Evolutionary conservation across 1,284 basidiomycete species (phyloP).

Genomic region (Stygiomarasmius scandens): DNA sequence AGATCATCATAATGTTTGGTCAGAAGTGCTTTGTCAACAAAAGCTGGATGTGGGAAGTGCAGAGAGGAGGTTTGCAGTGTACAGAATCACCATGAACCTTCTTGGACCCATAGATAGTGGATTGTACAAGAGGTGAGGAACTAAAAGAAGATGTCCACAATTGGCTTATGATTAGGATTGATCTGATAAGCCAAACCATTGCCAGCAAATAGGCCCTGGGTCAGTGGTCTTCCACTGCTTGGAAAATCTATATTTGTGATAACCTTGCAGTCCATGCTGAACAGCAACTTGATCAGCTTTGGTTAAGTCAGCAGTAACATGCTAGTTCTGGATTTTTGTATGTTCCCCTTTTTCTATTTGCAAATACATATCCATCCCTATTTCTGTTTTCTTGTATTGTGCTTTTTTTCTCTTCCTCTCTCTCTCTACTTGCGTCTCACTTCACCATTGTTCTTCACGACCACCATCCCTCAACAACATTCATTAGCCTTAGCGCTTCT

Average conservation of each 20-base stretch:
- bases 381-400: no score
- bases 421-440: no score
- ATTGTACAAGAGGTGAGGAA: conserved; percentile 16
- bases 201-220: conserved; percentile 38
- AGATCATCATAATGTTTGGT: conserved; percentile 23
- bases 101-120: conserved; percentile 16
- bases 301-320: no score
- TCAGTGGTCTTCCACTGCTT: conserved; percentile 38
- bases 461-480: no score
- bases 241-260: conserved; percentile 37
- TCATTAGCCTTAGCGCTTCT: no score
- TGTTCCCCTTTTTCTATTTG: no score
- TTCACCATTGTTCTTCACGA: no score
- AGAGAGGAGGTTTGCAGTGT: conserved; percentile 22
- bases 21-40: conserved; percentile 8
- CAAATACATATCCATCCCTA: no score
- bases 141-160: conserved; percentile 19
- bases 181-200: no score
- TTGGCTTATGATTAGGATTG: no score
- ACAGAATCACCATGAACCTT: conserved; percentile 20
- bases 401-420: no score
- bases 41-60: conserved; percentile 19
- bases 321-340: no score
- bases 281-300: conserved; percentile 16
- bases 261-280: conserved; percentile 31